Conservation (phyloP, 2,329 filamentous ascomycete species). For the Aphanoascus verrucosus region DNA sequence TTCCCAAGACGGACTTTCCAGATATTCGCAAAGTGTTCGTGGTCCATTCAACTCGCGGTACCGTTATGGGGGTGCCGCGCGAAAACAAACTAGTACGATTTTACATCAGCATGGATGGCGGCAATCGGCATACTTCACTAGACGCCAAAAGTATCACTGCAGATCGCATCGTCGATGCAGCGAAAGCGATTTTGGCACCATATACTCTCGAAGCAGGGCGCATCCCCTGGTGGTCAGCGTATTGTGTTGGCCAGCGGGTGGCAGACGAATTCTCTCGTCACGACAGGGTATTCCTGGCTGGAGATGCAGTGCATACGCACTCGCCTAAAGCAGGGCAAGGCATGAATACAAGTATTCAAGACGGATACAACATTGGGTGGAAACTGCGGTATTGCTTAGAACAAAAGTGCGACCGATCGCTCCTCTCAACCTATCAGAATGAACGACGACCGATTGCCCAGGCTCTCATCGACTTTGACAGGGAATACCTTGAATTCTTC, state of each 20-base stretch:
- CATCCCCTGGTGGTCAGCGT: constrained; percentile 53
- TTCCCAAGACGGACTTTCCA: constrained; percentile 62
- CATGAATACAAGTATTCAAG: constrained; percentile 67
- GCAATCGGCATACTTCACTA: constrained; percentile 12
- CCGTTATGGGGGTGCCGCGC: constrained; percentile 68
- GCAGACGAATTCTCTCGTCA: constrained; percentile 50
- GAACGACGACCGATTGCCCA: constrained; percentile 31
- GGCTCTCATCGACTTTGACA: constrained; percentile 33
- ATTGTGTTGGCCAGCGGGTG: constrained; percentile 57
- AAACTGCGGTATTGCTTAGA: constrained; percentile 30
- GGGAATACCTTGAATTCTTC: constrained; percentile 10
- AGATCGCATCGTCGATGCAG: constrained; percentile 51
- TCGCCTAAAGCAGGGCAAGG: constrained; percentile 55
- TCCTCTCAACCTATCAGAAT: constrained; percentile 30
- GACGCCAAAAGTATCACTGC: constrained; percentile 36
- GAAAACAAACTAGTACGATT: constrained; percentile 51
- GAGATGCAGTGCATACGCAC: constrained; percentile 59
- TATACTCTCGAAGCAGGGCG: constrained; percentile 42
- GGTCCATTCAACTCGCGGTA: constrained; percentile 59
- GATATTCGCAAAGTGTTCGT: constrained; percentile 73
- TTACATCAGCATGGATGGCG: constrained; percentile 50
- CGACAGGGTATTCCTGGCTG: constrained; percentile 61
- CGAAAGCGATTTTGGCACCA: constrained; percentile 54
- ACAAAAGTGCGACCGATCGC: constrained; percentile 28
- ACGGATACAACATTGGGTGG: constrained; percentile 34